A percentile compares a stretch with the other conserved stretches of the same genome.
Evolutionary conservation across 306 rosid genomes (phyloP).

Genomic region (Ormosia semicastrata): DNA sequence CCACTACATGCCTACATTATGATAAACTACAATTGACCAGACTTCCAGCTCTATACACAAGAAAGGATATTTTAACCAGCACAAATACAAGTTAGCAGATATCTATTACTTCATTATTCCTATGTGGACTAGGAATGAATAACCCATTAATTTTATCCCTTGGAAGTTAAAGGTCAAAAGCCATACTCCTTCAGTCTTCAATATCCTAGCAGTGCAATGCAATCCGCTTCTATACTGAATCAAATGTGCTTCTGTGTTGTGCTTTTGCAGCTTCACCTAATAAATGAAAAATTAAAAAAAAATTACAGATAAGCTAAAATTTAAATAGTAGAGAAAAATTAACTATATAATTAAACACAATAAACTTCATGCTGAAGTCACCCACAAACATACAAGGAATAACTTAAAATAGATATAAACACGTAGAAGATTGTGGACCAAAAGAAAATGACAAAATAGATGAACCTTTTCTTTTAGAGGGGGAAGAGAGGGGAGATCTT

Average conservation of each 20-base stretch:
- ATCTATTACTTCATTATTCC: conserved; percentile 10
- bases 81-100: conserved; percentile 5
- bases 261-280: conserved; percentile 91
- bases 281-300: conserved; percentile 10
- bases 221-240: conserved; percentile 64
- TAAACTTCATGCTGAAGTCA: background rate
- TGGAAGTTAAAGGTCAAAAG: conserved; percentile 31
- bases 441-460: background rate
- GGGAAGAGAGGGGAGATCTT: background rate
- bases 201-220: conserved; percentile 86
- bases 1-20: background rate
- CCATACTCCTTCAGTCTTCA: conserved; percentile 89
- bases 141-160: conserved; percentile 10
- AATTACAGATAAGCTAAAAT: background rate
- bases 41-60: background rate
- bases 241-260: conserved; percentile 71
- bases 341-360: background rate
- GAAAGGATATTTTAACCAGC: background rate
- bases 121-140: conserved; percentile 6
- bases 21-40: background rate
- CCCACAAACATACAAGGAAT: background rate
- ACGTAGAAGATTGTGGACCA: background rate
- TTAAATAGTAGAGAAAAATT: background rate
- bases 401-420: conserved; percentile 5
- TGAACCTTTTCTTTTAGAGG: background rate